phyloP scores from a whole-genome alignment of 441 rosid genomes.

The Adansonia rubrostipa region DNA sequence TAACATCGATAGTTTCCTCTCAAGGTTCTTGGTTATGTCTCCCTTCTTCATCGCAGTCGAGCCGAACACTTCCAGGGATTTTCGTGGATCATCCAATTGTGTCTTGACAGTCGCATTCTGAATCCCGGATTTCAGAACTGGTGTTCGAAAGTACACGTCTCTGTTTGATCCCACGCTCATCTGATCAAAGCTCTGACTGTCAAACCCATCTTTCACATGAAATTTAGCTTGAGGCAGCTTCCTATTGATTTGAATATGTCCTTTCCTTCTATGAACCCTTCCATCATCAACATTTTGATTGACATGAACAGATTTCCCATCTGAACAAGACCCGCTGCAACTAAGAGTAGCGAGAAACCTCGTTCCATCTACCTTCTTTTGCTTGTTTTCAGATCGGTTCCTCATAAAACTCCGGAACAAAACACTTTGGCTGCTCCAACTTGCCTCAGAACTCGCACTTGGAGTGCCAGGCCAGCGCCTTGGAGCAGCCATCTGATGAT shows the following conservation, averaged over 20 bases:
- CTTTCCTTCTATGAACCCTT: constrained; percentile 29
- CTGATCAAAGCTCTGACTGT: constrained; percentile 29
- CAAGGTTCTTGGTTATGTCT: constrained; percentile 61
- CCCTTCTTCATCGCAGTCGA: constrained; percentile 43
- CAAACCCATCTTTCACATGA: constrained; percentile 32
- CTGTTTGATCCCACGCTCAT: constrained; percentile 37
- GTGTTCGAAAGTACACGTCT: constrained; percentile 37
- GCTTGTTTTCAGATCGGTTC: constrained; percentile 38
- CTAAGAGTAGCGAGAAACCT: constrained; percentile 61
- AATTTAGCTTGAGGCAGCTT: constrained; percentile 41
- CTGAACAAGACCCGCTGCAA: constrained; percentile 66
- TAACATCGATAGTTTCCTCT: constrained; percentile 72
- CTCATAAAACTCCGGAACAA: constrained; percentile 40
- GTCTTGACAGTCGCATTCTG: constrained; percentile 28
- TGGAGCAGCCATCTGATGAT: constrained; percentile 31
- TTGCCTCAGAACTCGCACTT: constrained; percentile 64
- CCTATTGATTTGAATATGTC: constrained; percentile 25
- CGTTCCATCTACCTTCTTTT: constrained; percentile 45
- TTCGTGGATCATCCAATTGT: constrained; percentile 35
- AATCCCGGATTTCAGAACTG: constrained; percentile 39
- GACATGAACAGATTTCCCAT: constrained; percentile 55
- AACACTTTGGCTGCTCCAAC: constrained; percentile 63
- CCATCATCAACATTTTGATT: constrained; percentile 31
- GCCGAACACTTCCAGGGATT: constrained; percentile 51
- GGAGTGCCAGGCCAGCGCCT: constrained; percentile 59